phyloP scores from a whole-genome alignment of 768 basidiomycete species.

The Butyriboletus loyo region DNA sequence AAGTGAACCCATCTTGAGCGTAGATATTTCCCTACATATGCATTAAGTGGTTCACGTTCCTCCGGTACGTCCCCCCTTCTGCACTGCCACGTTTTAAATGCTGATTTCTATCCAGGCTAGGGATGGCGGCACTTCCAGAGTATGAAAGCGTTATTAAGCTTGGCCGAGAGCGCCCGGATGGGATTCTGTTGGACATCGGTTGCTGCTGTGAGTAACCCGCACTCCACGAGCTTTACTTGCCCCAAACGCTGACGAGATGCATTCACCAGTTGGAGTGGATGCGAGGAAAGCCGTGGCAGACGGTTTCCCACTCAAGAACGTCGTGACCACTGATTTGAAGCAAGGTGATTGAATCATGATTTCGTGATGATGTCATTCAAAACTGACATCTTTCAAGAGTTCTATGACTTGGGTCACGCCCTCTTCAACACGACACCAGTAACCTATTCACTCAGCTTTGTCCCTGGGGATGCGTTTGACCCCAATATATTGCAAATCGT shows the following conservation, averaged over 20 bases:
- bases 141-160: slow-evolving; percentile 34
- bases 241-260: neutral
- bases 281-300: slow-evolving; percentile 40
- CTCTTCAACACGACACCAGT: slow-evolving; percentile 55
- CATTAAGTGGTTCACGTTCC: slow-evolving; percentile 26
- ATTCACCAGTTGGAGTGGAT: slow-evolving; percentile 29
- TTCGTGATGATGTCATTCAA: neutral
- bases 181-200: slow-evolving; percentile 44
- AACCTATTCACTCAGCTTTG: slow-evolving; percentile 49
- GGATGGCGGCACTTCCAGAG: slow-evolving; percentile 9
- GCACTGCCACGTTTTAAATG: neutral
- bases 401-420: slow-evolving; percentile 57
- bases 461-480: slow-evolving; percentile 56
- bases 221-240: neutral
- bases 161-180: slow-evolving; percentile 33
- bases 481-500: slow-evolving; percentile 37
- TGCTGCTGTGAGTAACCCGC: slow-evolving; percentile 39
- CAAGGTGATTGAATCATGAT: slow-evolving; percentile 24
- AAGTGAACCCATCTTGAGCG: neutral
- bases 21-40: slow-evolving; percentile 30
- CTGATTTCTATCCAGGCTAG: slow-evolving; percentile 2
- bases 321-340: slow-evolving; percentile 39
- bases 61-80: slow-evolving; percentile 8
- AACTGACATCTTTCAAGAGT: slow-evolving; percentile 35
- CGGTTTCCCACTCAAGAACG: slow-evolving; percentile 40